Conservation (phyloP, 164 flowering plant genomes). For the Piper betle region DNA sequence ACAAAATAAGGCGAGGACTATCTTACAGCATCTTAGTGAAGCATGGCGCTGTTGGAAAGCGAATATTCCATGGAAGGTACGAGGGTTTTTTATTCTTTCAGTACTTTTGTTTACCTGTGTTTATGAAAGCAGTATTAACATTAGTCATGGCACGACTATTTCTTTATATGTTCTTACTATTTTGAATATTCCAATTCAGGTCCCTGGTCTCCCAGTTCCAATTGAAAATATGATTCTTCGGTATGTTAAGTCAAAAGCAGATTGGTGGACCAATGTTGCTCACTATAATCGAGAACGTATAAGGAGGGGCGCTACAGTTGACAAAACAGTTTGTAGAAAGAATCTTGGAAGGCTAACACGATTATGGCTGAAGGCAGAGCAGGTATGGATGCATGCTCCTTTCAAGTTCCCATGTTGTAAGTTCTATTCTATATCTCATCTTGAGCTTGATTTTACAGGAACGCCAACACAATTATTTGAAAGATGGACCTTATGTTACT, state of each 20-base stretch:
- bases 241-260: conserved; percentile 97
- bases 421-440: background rate
- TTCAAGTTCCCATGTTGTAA: background rate
- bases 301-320: conserved; percentile 98
- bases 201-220: conserved; percentile 99
- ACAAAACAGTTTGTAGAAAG: conserved; percentile 97
- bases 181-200: conserved; percentile 21
- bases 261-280: conserved; percentile 99
- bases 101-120: background rate
- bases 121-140: background rate
- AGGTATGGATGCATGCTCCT: conserved; percentile 26
- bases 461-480: conserved; percentile 96
- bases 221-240: conserved; percentile 99
- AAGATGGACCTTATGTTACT: conserved; percentile 99
- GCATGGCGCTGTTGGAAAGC: conserved; percentile 99
- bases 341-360: conserved; percentile 96
- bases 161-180: background rate
- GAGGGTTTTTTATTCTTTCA: background rate
- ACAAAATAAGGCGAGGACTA: conserved; percentile 94
- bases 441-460: conserved; percentile 30
- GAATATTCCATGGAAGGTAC: conserved; percentile 99
- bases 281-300: conserved; percentile 99
- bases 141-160: no score
- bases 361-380: conserved; percentile 96
- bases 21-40: conserved; percentile 98